phyloP scores from a whole-genome alignment of 345 rosid species.

The Limnanthes douglasii region DNA sequence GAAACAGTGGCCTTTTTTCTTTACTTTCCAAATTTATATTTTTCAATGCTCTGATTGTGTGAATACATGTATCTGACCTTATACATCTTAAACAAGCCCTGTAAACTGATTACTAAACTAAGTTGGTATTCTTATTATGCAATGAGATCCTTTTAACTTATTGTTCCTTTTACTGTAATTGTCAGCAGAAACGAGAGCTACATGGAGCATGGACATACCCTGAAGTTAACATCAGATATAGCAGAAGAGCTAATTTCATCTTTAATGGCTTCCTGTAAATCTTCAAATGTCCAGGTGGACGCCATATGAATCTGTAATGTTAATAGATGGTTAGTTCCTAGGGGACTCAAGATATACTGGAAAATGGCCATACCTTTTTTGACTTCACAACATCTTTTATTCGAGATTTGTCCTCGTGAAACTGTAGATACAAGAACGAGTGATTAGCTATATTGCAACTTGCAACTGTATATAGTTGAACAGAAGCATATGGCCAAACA shows the following conservation, averaged over 20 bases:
- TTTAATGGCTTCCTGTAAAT: slow-evolving; percentile 47
- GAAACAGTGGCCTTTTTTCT: no score
- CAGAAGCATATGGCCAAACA: no score
- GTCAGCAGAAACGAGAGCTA: background rate
- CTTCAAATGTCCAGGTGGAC: slow-evolving; percentile 58
- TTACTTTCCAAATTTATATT: background rate
- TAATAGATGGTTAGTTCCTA: slow-evolving; percentile 13
- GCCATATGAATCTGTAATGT: slow-evolving; percentile 37
- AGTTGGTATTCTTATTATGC: background rate
- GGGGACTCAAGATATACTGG: slow-evolving; percentile 5
- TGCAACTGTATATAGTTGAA: no score
- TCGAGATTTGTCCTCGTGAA: slow-evolving; percentile 61
- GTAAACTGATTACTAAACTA: background rate
- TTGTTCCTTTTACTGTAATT: background rate
- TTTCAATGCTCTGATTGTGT: background rate
- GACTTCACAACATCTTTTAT: slow-evolving; percentile 63
- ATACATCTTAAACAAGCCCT: background rate
- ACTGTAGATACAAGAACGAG: slow-evolving; percentile 29
- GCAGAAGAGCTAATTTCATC: slow-evolving; percentile 34
- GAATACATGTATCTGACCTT: background rate
- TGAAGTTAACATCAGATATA: slow-evolving; percentile 46
- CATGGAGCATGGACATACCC: slow-evolving; percentile 19
- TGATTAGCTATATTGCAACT: background rate
- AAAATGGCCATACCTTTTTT: slow-evolving; percentile 37
- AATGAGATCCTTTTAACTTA: background rate